A percentile compares a stretch with the other conserved stretches of the same genome.
phyloP scores from a whole-genome alignment of 148 eudicot genomes.

The Arbutus unedo region DNA sequence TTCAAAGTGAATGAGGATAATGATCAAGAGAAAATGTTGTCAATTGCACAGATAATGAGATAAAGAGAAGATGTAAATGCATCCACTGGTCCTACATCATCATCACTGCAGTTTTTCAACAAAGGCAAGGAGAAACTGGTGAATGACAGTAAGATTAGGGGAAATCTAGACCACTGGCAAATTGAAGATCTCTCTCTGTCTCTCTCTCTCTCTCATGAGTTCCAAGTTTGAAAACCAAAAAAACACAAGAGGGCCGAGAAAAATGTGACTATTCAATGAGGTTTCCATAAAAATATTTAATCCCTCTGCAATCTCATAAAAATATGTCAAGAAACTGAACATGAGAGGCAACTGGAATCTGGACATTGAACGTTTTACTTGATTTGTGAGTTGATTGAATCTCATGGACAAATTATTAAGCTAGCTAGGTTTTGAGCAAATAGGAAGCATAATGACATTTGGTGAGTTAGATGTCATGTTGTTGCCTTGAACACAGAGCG shows the following conservation, averaged over 20 bases:
- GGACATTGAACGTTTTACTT: no score
- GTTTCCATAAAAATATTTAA: background rate
- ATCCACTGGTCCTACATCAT: background rate
- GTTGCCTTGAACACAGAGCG: no score
- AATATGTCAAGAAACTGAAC: background rate
- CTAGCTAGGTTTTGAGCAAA: no score
- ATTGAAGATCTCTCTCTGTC: background rate
- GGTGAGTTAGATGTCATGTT: no score
- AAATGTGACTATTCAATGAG: background rate
- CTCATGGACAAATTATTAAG: no score
- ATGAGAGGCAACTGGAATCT: background rate
- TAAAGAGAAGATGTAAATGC: background rate
- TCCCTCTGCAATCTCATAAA: background rate
- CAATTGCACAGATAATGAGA: background rate
- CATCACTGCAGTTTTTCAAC: background rate
- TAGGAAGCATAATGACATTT: no score
- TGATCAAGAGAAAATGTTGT: background rate
- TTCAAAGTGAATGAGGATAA: background rate
- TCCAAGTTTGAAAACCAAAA: background rate
- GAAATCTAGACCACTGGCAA: background rate
- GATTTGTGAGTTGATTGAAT: no score
- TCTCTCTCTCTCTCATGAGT: background rate
- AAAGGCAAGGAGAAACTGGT: background rate
- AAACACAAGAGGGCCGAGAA: background rate
- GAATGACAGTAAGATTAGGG: background rate